phyloP scores from a whole-genome alignment of 768 basidiomycete genomes.

The Daedalea quercina region DNA sequence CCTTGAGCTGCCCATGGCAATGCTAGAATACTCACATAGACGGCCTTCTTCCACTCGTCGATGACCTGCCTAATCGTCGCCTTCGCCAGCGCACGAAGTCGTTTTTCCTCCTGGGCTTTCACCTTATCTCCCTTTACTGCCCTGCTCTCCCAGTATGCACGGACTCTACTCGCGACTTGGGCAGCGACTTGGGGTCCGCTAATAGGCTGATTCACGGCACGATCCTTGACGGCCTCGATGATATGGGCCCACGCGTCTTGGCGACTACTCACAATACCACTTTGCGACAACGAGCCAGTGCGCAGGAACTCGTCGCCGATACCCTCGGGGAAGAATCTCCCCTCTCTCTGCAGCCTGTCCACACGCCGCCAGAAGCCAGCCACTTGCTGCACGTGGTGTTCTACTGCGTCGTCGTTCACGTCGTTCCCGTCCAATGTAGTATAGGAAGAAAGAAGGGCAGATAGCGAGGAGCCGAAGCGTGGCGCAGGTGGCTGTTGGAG shows the following conservation, averaged over 20 bases:
- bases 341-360: constrained; percentile 37
- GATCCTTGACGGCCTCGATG: constrained; percentile 36
- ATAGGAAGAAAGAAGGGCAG: constrained; percentile 58
- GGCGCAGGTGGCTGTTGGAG: constrained; percentile 54
- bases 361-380: constrained; percentile 38
- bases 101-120: constrained; percentile 55
- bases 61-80: constrained; percentile 63
- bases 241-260: constrained; percentile 56
- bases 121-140: constrained; percentile 57
- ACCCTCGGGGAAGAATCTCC: constrained; percentile 28
- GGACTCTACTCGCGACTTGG: constrained; percentile 57
- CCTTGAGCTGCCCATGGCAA: background rate
- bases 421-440: constrained; percentile 44
- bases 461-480: constrained; percentile 46
- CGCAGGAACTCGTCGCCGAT: constrained; percentile 4
- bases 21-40: constrained; percentile 50
- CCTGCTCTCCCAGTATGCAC: constrained; percentile 69
- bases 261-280: constrained; percentile 10
- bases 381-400: constrained; percentile 34
- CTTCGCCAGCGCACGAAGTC: constrained; percentile 61
- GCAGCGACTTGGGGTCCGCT: constrained; percentile 39
- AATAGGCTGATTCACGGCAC: constrained; percentile 20
- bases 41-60: constrained; percentile 83
- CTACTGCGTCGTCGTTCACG: constrained; percentile 32
- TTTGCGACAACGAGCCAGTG: background rate